phyloP scores from a whole-genome alignment of 768 basidiomycete species.

The Mrakia blollopis region DNA sequence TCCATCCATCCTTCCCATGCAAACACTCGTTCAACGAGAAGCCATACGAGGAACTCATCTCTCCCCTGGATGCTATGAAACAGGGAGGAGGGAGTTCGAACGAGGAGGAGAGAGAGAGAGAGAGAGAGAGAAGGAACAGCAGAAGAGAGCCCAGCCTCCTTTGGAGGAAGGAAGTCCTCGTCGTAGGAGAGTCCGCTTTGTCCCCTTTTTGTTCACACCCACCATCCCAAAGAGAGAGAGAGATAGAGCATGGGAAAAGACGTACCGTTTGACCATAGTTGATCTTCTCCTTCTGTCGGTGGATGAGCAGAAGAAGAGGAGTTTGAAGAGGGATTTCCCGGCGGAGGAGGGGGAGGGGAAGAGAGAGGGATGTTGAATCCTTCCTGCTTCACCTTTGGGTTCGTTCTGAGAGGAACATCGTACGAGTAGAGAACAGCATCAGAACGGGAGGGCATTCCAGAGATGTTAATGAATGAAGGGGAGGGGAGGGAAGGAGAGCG shows the following conservation, averaged over 20 bases:
- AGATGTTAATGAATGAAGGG: neutral
- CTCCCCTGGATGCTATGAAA: no score
- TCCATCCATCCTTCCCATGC: no score
- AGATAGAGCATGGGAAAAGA: neutral
- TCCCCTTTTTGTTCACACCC: neutral
- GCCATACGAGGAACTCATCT: no score
- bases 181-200: neutral
- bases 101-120: no score
- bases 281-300: neutral
- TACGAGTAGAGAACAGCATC: neutral
- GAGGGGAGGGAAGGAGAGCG: neutral
- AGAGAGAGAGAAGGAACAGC: no score
- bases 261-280: neutral
- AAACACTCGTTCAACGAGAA: no score
- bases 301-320: neutral
- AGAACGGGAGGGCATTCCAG: neutral
- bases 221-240: neutral
- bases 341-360: neutral
- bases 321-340: neutral
- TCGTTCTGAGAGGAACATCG: neutral
- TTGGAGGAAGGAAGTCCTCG: no score
- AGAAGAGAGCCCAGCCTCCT: no score
- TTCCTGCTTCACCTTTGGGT: slow-evolving; percentile 23
- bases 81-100: no score
- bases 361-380: slow-evolving; percentile 26